A percentile compares a stretch with the other conserved stretches of the same genome.
Conservation (phyloP, 106 monocot genomes). For the Agapanthus africanus region DNA sequence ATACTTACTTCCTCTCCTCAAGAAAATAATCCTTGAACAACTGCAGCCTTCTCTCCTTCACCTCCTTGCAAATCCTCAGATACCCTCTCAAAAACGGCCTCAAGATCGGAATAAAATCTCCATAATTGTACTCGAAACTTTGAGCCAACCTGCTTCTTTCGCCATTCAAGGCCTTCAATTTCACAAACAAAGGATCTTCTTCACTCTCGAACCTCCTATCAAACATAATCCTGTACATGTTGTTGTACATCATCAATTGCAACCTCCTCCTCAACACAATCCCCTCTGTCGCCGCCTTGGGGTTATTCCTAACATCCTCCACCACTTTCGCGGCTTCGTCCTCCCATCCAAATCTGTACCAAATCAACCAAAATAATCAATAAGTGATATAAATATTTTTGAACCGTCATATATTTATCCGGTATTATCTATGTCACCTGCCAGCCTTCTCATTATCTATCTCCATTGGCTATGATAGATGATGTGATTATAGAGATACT, state of each 20-base stretch:
- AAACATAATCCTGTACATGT: conserved; percentile 84
- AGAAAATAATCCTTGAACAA: conserved; percentile 70
- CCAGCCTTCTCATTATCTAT: no score
- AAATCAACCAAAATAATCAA: background rate
- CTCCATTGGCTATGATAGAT: no score
- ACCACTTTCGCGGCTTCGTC: conserved; percentile 52
- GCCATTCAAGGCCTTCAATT: conserved; percentile 45
- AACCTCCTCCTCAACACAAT: conserved; percentile 43
- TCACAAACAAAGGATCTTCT: conserved; percentile 54
- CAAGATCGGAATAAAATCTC: conserved; percentile 65
- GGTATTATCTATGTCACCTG: no score
- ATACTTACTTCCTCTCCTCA: conserved; percentile 57
- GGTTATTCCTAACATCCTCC: conserved; percentile 44
- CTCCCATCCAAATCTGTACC: conserved; percentile 45
- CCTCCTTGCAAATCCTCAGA: conserved; percentile 53
- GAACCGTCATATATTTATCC: no score
- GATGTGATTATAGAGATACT: no score
- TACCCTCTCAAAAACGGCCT: conserved; percentile 60
- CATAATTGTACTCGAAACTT: conserved; percentile 84
- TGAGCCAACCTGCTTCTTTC: conserved; percentile 68
- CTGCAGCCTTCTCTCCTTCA: conserved; percentile 43
- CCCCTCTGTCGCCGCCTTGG: conserved; percentile 43
- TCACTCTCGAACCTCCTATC: conserved; percentile 49
- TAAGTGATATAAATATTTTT: no score
- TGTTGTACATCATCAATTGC: conserved; percentile 86